These are phyloP conservation scores for Leishmania guyanensis DNA, from an alignment of 208 protist genomes.

Conservation along the genomic window DNA sequence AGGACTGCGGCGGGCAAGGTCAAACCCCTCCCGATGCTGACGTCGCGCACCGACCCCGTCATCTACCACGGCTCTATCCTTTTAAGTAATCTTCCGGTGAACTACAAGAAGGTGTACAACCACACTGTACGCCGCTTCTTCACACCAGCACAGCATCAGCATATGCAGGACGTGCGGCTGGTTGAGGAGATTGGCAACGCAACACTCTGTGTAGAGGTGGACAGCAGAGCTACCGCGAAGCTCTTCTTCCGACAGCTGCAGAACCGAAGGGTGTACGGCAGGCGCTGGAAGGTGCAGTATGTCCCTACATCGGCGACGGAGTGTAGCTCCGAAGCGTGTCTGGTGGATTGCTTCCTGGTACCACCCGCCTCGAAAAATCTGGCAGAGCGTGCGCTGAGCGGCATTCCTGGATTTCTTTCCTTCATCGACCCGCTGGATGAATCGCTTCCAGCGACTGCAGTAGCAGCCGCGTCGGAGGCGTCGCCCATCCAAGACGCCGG, in stretches of 20 bases:
- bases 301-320: conserved; percentile 39
- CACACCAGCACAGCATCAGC: conserved; percentile 30
- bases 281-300: conserved; percentile 81
- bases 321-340: conserved; percentile 56
- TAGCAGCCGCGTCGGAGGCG: conserved; percentile 3
- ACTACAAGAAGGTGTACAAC: conserved; percentile 70
- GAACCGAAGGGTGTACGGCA: conserved; percentile 65
- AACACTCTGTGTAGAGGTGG: conserved; percentile 71
- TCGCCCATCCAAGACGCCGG: conserved; percentile 33
- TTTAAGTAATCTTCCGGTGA: conserved; percentile 57
- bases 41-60: conserved; percentile 21
- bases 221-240: conserved; percentile 53
- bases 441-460: conserved; percentile 8
- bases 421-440: conserved; percentile 43
- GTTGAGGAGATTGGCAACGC: conserved; percentile 78
- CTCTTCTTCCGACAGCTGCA: conserved; percentile 67
- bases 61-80: conserved; percentile 73
- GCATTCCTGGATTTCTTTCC: conserved; percentile 71
- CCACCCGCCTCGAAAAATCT: conserved; percentile 48
- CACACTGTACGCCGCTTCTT: conserved; percentile 63
- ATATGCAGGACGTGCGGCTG: conserved; percentile 42
- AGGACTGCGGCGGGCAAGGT: not conserved
- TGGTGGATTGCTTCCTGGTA: conserved; percentile 67
- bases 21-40: not conserved
- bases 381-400: conserved; percentile 58